Evolutionary conservation across 2,329 filamentous ascomycete species (phyloP).

Genomic region (Aspergillus viridinutans): DNA sequence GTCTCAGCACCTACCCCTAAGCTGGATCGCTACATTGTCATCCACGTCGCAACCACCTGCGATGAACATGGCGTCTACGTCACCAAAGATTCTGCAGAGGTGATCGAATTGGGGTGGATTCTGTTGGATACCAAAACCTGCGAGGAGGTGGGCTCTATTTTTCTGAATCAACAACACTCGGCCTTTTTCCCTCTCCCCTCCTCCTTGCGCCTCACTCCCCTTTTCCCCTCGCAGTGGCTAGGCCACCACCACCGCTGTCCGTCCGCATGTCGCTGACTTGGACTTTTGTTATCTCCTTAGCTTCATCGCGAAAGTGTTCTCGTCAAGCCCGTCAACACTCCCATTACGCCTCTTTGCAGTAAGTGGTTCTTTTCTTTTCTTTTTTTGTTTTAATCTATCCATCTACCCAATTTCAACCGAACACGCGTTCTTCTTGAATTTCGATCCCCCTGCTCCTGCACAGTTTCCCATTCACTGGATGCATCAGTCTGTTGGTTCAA

Average conservation of each 20-base stretch:
- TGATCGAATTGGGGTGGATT: constrained; percentile 99
- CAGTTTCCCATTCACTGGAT: constrained; percentile 3
- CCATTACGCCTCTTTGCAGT: constrained; percentile 98
- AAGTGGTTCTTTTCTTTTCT: constrained; percentile 49
- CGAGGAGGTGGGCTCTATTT: constrained; percentile 69
- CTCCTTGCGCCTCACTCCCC: constrained; percentile 1
- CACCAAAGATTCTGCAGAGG: constrained; percentile 97
- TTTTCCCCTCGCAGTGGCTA: constrained; percentile 3
- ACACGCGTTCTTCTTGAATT: constrained; percentile 2
- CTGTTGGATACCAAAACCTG: constrained; percentile 85
- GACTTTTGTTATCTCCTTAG: constrained; percentile 45
- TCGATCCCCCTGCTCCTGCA: not conserved
- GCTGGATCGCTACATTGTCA: constrained; percentile 94
- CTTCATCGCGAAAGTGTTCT: constrained; percentile 92
- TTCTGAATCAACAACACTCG: not conserved
- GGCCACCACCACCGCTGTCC: constrained; percentile 8
- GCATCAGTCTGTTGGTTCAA: constrained; percentile 21
- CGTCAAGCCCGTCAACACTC: constrained; percentile 97
- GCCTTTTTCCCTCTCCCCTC: not conserved
- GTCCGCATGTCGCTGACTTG: constrained; percentile 21
- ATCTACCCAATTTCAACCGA: constrained; percentile 13
- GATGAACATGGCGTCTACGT: constrained; percentile 99
- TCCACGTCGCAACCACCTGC: constrained; percentile 97
- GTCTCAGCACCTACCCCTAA: constrained; percentile 57
- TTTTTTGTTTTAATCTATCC: not conserved